Percentiles rank a stretch among this genome's conserved stretches.
These are phyloP conservation scores for Solanum hybrid DNA, from an alignment of 305 asterid species.

Conservation along the genomic window DNA sequence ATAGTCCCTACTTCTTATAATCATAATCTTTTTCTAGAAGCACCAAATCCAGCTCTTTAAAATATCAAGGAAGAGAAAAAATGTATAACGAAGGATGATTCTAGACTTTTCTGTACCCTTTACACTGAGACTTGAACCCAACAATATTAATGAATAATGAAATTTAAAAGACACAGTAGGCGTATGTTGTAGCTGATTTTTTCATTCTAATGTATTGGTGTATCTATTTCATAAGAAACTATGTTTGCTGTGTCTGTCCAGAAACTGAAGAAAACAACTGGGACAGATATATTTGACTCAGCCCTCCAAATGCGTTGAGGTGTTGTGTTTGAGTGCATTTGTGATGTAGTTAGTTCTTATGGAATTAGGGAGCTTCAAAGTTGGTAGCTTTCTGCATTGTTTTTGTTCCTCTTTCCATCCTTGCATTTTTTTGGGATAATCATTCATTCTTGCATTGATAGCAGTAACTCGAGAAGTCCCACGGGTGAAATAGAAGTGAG, in stretches of 20 bases:
- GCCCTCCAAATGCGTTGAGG: background rate
- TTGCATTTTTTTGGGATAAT: background rate
- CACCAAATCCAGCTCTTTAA: background rate
- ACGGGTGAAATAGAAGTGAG: background rate
- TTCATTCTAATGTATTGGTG: background rate
- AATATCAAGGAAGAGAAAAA: background rate
- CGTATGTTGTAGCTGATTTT: background rate
- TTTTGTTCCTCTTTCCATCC: background rate
- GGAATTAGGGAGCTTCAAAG: background rate
- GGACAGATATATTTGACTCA: background rate
- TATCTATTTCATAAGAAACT: background rate
- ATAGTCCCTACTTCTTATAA: background rate
- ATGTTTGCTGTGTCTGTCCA: background rate
- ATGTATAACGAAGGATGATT: background rate
- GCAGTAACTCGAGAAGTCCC: background rate
- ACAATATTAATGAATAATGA: background rate
- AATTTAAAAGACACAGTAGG: background rate
- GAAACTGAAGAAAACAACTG: background rate
- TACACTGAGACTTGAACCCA: background rate
- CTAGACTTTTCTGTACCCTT: background rate
- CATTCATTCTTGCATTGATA: background rate
- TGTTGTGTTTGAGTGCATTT: background rate
- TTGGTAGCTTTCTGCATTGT: background rate
- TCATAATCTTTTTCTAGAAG: background rate
- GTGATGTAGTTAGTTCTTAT: background rate